Conservation (phyloP, 345 rosid species). For the Leavenworthia alabamica region DNA sequence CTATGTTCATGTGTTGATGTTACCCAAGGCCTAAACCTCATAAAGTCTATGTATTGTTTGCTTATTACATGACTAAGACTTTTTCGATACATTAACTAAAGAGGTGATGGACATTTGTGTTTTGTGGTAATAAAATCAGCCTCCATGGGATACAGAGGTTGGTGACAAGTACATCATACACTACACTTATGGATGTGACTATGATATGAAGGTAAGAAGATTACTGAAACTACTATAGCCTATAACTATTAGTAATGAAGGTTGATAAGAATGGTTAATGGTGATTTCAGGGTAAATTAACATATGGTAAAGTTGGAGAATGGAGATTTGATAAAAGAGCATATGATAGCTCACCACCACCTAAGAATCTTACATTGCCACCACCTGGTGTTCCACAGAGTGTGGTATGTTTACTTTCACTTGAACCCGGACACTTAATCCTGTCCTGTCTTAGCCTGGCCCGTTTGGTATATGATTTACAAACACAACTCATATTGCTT, state of each 20-base stretch:
- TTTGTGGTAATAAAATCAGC: conserved; percentile 48
- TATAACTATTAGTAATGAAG: not conserved
- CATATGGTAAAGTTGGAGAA: conserved; percentile 89
- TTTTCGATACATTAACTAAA: conserved; percentile 2
- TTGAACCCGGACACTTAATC: not conserved
- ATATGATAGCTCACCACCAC: conserved; percentile 48
- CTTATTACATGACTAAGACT: not conserved
- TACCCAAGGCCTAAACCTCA: not conserved
- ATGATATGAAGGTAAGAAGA: conserved; percentile 67
- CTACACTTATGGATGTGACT: conserved; percentile 95
- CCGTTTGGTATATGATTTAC: not conserved
- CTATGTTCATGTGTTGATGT: not conserved
- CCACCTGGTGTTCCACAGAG: conserved; percentile 90
- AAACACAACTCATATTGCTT: not conserved
- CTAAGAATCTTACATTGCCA: conserved; percentile 83
- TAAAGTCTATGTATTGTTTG: not conserved
- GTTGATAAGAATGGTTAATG: not conserved
- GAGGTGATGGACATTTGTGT: conserved; percentile 10
- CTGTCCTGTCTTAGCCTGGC: not conserved
- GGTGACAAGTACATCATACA: conserved; percentile 86
- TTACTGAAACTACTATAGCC: not conserved
- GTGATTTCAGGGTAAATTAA: conserved; percentile 53
- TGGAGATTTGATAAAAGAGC: conserved; percentile 99
- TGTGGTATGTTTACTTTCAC: conserved; percentile 57
- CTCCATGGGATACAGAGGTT: conserved; percentile 95